Percentiles rank a stretch among this genome's conserved stretches.
Conservation (phyloP, 2,329 filamentous ascomycete species). For the Pyricularia sp. region DNA sequence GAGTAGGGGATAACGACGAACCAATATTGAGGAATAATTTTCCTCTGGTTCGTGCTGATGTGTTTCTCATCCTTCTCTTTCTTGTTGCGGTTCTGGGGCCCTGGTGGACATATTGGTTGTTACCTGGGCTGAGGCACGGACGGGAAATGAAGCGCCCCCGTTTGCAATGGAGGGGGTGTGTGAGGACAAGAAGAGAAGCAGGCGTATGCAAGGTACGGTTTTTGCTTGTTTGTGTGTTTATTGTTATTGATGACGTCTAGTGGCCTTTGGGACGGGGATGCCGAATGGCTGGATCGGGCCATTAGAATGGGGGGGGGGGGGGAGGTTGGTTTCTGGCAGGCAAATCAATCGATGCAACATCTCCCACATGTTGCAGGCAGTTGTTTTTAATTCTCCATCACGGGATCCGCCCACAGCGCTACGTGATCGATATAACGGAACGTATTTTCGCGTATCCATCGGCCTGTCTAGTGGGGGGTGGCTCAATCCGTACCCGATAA, state of each 20-base stretch:
- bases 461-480: neutral
- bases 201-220: neutral
- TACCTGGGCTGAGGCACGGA: neutral
- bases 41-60: neutral
- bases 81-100: neutral
- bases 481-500: neutral
- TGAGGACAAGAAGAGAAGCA: neutral
- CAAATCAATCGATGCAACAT: neutral
- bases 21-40: too few relatives aligned
- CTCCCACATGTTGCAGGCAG: neutral
- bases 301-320: too few relatives aligned
- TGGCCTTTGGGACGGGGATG: neutral
- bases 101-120: neutral
- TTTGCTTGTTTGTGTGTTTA: neutral
- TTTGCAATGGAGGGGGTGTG: neutral
- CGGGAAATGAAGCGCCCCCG: neutral
- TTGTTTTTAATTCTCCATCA: neutral
- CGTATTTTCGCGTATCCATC: neutral
- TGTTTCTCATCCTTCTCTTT: neutral
- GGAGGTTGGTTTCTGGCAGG: neutral
- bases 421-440: neutral
- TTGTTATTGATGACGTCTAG: neutral
- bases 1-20: too few relatives aligned
- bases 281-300: neutral
- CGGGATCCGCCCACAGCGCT: neutral